Percentiles rank a stretch among this genome's conserved stretches.
phyloP scores from a whole-genome alignment of 2,329 filamentous ascomycete genomes.

The Monosporascus cannonballus region DNA sequence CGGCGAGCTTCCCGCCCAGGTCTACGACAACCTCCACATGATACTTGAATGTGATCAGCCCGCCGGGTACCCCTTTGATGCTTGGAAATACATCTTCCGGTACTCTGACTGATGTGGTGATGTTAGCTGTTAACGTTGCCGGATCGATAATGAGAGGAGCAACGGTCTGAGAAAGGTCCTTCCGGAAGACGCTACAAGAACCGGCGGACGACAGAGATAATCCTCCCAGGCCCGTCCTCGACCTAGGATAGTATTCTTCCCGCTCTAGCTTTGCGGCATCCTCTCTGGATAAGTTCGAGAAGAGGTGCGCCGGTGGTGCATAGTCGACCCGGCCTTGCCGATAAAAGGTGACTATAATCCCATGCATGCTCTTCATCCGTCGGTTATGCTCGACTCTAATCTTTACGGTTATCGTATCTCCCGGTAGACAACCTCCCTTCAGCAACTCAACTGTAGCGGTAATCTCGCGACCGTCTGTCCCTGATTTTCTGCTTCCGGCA shows the following conservation, averaged over 20 bases:
- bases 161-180: constrained; percentile 85
- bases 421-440: constrained; percentile 77
- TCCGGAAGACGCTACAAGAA: constrained; percentile 88
- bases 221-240: constrained; percentile 78
- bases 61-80: constrained; percentile 80
- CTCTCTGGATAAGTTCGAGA: constrained; percentile 52
- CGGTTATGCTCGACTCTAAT: constrained; percentile 85
- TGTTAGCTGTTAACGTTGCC: constrained; percentile 65
- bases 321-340: constrained; percentile 88
- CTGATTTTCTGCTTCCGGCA: constrained; percentile 43
- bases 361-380: constrained; percentile 81
- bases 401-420: constrained; percentile 74
- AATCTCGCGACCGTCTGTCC: constrained; percentile 68
- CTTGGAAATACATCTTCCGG: constrained; percentile 91
- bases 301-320: constrained; percentile 46
- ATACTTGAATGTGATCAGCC: constrained; percentile 94
- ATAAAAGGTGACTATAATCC: constrained; percentile 88
- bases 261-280: constrained; percentile 64
- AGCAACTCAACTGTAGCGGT: constrained; percentile 79
- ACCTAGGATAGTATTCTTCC: constrained; percentile 82
- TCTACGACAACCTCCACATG: constrained; percentile 91
- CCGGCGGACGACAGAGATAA: constrained; percentile 80
- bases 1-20: constrained; percentile 74
- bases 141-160: constrained; percentile 87
- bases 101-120: constrained; percentile 78